Conservation (phyloP, 2,329 filamentous ascomycete genomes). For the Cordyceps cateniannulata region DNA sequence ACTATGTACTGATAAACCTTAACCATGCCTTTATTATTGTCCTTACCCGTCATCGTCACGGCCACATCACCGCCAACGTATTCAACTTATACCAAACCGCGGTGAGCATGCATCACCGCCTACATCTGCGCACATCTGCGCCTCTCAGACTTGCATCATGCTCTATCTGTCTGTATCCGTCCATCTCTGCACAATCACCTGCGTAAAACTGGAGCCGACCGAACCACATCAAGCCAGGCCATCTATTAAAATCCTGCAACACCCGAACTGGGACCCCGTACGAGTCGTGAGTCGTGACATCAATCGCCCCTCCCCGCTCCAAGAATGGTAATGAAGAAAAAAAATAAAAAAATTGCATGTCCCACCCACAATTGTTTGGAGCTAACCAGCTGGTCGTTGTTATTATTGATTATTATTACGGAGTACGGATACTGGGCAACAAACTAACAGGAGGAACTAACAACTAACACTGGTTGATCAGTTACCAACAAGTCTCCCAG, state of each 20-base stretch:
- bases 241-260: neutral
- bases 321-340: conserved; percentile 4
- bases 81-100: neutral
- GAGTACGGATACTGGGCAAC: neutral
- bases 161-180: neutral
- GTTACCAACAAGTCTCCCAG: no score
- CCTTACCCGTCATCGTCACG: neutral
- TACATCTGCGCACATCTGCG: neutral
- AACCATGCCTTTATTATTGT: no score
- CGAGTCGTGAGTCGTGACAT: conserved; percentile 7
- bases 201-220: neutral
- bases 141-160: neutral
- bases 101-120: neutral
- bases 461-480: no score
- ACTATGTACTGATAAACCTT: no score
- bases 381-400: neutral
- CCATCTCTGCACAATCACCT: conserved; percentile 2
- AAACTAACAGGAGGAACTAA: no score
- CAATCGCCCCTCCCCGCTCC: neutral
- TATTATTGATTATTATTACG: neutral
- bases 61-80: no score
- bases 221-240: neutral
- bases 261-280: neutral
- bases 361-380: conserved; percentile 1
- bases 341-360: neutral